Base-by-base conservation (phyloP, 352 stramenopile species). In the Phytopythium mirpurense region DNA sequence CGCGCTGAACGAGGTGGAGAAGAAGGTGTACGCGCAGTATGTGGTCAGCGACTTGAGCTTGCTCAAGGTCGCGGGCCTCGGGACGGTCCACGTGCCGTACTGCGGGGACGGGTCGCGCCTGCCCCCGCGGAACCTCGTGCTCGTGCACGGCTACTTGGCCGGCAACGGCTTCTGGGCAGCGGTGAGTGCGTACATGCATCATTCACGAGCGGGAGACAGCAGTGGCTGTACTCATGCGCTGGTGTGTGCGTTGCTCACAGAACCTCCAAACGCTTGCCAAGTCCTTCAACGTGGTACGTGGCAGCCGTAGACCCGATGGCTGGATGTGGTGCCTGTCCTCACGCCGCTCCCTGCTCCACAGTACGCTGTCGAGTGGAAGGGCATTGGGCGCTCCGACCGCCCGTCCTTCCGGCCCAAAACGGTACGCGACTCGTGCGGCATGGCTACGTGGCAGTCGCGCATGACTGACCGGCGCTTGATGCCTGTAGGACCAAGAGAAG, bases 321-420 rank as follows among this genome's bases (percentile, higher is more conserved):
- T 36, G 7, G 11, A 5, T 36, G 7, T 36, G 7, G 6, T 10
- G 6, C 6, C 11, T 36, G 32, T 36, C 7, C 6, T 36, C 7
- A 10, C 11, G 44, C n/a, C n/a, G 45, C 34, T 54, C 32, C 40
- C 50, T 27, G 44, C 46, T 11, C 51, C 1, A 26, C 21, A 91
- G 82, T 93, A 89, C 46, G 79, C 82, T 12, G 82, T 93, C 26
- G 82, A 93, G 29, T 93, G 82, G 82, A 86, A 83, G 52, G 82
- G 82, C 23, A 87, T 89, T 32, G 82, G 82, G 31, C 79, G 82
- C 18, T 90, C 79, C 0, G 72, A 85, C 40, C 82, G 82, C 1
- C 79, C 82, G 9, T 62, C 59, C 32, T 88, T 83, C 60, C 54
- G 60, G 19, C 77, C 78, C 1, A 87, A 86, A 53, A 79, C 60